phyloP scores from a whole-genome alignment of 257 asterid genomes.

The Thymus quinquecostatus region DNA sequence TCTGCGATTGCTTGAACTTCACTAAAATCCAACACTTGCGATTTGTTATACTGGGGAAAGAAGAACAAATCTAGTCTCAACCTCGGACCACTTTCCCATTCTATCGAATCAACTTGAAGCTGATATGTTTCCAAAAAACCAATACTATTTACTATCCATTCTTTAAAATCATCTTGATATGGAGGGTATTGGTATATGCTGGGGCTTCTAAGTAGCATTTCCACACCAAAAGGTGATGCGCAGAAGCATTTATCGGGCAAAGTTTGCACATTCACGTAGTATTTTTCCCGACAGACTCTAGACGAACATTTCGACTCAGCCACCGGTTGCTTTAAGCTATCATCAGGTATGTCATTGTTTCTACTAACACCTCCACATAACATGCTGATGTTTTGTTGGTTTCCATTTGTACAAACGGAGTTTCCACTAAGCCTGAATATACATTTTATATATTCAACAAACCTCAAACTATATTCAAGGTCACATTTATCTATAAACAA shows the following conservation, averaged over 20 bases:
- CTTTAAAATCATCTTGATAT: constrained; percentile 27
- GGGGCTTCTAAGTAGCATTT: constrained; percentile 54
- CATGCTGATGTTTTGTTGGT: constrained; percentile 38
- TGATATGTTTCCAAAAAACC: constrained; percentile 33
- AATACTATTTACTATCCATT: constrained; percentile 32
- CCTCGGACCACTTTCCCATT: constrained; percentile 60
- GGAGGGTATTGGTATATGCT: constrained; percentile 50
- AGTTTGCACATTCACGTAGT: constrained; percentile 43
- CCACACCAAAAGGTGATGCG: constrained; percentile 61
- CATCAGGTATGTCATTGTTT: constrained; percentile 24
- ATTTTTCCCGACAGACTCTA: constrained; percentile 33
- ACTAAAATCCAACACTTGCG: constrained; percentile 29
- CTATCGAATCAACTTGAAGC: constrained; percentile 40
- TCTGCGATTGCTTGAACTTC: constrained; percentile 43
- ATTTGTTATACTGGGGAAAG: constrained; percentile 36
- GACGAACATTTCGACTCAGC: constrained; percentile 30
- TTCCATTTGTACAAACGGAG: constrained; percentile 48
- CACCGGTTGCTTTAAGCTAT: constrained; percentile 35
- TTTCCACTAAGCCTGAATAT: constrained; percentile 46
- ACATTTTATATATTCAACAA: not conserved
- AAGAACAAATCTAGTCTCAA: constrained; percentile 47
- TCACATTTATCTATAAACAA: too few relatives aligned
- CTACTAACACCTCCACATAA: constrained; percentile 40
- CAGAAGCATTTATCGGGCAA: constrained; percentile 47
- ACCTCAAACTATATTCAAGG: too few relatives aligned